phyloP scores from a whole-genome alignment of 306 rosid genomes.

The Amphicarpaea edgeworthii region DNA sequence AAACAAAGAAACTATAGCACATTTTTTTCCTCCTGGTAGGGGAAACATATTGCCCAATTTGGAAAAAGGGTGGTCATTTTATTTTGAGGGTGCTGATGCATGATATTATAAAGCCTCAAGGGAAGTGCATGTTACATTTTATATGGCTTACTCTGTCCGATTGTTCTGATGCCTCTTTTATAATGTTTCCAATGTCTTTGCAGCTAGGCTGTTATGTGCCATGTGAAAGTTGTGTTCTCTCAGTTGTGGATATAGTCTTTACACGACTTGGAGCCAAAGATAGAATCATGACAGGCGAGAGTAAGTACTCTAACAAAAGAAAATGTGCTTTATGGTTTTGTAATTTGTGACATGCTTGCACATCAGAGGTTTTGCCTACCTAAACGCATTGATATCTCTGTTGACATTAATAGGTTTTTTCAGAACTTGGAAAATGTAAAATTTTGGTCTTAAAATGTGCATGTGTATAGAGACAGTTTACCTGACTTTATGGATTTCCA shows the following conservation, averaged over 20 bases:
- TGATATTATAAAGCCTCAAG: conserved; percentile 12
- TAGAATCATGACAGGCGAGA: conserved; percentile 98
- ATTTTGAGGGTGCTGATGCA: conserved; percentile 9
- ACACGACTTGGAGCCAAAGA: conserved; percentile 99
- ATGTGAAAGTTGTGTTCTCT: conserved; percentile 73
- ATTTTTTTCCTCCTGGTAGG: neutral
- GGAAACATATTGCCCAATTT: conserved; percentile 19
- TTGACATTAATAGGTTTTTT: conserved; percentile 6
- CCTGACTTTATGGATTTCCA: conserved; percentile 30
- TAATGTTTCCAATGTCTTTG: conserved; percentile 49
- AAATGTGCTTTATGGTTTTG: conserved; percentile 9
- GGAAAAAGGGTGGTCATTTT: neutral
- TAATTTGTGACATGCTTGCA: conserved; percentile 10
- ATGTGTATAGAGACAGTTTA: conserved; percentile 11
- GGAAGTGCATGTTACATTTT: conserved; percentile 27
- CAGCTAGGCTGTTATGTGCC: conserved; percentile 98
- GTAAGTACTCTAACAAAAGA: conserved; percentile 60
- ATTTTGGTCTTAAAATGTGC: conserved; percentile 11
- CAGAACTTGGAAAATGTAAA: conserved; percentile 1
- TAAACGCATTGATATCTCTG: conserved; percentile 14
- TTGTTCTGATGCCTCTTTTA: conserved; percentile 27
- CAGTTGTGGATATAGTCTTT: conserved; percentile 88
- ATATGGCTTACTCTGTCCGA: neutral
- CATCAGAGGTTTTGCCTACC: conserved; percentile 21
- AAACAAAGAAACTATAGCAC: neutral